Evolutionary conservation across 345 rosid genomes (phyloP), one percentile per base, ranked within the genome.

Genomic region (Eutrema yunnanense): DNA sequence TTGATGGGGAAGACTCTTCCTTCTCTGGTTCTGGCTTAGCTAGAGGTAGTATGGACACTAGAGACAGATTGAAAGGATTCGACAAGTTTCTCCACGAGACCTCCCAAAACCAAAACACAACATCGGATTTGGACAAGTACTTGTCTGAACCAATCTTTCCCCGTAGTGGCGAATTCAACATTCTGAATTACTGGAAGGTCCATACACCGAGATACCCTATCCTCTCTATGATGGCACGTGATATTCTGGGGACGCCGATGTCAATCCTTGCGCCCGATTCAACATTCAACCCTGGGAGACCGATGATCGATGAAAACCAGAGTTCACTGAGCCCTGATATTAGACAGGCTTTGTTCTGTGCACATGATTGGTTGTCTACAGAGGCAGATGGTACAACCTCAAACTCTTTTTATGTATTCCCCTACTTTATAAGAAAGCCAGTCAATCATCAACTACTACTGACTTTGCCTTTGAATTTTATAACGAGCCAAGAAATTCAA

Each of bases 121-220:
- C 76, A 22, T 85, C 94, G 11, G 98, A 94, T 78, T 73, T 94
- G 82, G 97, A 94, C 51, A 94, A 91, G 74, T 91, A 94, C 73
- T 77, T 91, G 62, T 95, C 89, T 78, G 98, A 94, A 69, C 92
- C 97, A 2, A 85, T 89, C 57, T 89, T 90, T 56, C 95, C 97
- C 29, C 95, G 97, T 46, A 89, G 82, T 49, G 79, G 91, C 3
- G 91, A 94, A 64, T 94, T 94, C 81, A 87, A 82, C 77, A 82
- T 94, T 65, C 63, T 94, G 68, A 91, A 94, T 76, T 94, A 96
- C 90, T 94, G 98, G 98, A 91, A 86, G 66, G 98, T 91, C 48
- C 96, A 94, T 79, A 89, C 96, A 0, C 96, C 97, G n/a, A 87
- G 97, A 72, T 93, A 90, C 82, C 96, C 98, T 65, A 80, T 94